Percentiles rank a stretch among this genome's conserved stretches.
phyloP scores from a whole-genome alignment of 176 grass and related monocot species.

The Carex kokanica region DNA sequence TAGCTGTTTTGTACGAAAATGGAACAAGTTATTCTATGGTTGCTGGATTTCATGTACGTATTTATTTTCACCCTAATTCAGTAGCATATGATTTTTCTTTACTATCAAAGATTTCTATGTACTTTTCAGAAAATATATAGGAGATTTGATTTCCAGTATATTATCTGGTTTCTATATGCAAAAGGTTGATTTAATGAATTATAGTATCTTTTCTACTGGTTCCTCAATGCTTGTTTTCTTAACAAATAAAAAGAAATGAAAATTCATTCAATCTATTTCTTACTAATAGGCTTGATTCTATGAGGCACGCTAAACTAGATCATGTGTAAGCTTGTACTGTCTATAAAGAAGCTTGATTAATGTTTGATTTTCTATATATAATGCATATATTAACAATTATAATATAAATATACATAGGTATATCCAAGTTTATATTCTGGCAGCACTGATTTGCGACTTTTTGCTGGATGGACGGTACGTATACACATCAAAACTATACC shows the following conservation, averaged over 20 bases:
- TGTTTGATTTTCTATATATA: too few species aligned
- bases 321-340: too few species aligned
- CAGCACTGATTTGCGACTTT: neutral
- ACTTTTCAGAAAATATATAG: neutral
- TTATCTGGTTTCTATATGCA: neutral
- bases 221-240: too few species aligned
- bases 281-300: too few species aligned
- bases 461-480: constrained; percentile 5
- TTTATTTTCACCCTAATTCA: neutral
- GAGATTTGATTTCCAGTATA: neutral
- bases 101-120: neutral
- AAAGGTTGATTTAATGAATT: too few species aligned
- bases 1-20: neutral
- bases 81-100: neutral
- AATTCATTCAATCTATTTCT: too few species aligned
- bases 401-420: constrained; percentile 4
- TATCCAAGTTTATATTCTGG: constrained; percentile 22
- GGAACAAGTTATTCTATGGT: neutral
- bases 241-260: neutral
- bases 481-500: neutral
- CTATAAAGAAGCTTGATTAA: too few species aligned
- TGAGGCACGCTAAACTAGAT: too few species aligned
- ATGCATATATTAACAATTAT: constrained; percentile 10
- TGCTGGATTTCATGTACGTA: constrained; percentile 7
- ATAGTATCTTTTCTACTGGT: too few species aligned